phyloP scores from a whole-genome alignment of 1,284 basidiomycete species.

The Cystobasidium sp. region DNA sequence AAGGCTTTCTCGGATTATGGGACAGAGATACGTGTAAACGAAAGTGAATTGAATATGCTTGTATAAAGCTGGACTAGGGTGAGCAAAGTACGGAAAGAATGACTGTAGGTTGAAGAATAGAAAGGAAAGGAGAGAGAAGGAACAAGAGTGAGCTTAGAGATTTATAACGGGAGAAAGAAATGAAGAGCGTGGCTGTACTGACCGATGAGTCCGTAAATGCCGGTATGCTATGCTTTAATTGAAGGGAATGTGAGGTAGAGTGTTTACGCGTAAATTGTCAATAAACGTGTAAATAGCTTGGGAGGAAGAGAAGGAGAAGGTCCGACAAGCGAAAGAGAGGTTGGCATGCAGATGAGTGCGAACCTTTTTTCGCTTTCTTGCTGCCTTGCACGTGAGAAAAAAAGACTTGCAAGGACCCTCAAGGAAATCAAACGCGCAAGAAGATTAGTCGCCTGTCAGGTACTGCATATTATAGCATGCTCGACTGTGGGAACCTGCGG shows the following conservation, averaged over 20 bases:
- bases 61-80: constrained; percentile 30
- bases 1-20: background rate
- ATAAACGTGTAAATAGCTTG: constrained; percentile 3
- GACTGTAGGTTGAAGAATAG: constrained; percentile 40
- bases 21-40: background rate
- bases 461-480: no score
- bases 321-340: background rate
- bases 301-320: background rate
- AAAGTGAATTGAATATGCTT: constrained; percentile 15
- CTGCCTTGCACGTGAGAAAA: constrained; percentile 3
- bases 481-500: no score
- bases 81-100: constrained; percentile 37
- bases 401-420: background rate
- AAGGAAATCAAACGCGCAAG: background rate
- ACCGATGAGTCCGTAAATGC: constrained; percentile 4
- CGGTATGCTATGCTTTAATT: constrained; percentile 11
- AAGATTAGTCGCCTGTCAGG: no score
- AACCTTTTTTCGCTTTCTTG: background rate
- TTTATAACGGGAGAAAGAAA: background rate
- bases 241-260: constrained; percentile 3
- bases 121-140: constrained; percentile 17
- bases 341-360: constrained; percentile 1
- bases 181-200: background rate
- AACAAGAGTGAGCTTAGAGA: background rate
- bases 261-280: constrained; percentile 3